These are phyloP conservation scores for Liriodendron chinense DNA, from an alignment of 164 flowering plant species.

Conservation along the genomic window DNA sequence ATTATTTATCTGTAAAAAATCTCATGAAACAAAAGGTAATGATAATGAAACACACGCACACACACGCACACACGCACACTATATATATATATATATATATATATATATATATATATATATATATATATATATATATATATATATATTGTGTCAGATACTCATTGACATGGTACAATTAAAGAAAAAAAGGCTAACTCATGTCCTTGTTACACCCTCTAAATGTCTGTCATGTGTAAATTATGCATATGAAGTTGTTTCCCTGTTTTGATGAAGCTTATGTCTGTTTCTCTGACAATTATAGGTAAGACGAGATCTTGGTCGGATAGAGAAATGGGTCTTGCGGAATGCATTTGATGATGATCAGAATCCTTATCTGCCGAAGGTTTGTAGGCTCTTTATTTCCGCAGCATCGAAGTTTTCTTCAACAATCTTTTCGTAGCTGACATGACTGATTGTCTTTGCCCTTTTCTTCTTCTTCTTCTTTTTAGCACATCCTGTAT, in stretches of 20 bases:
- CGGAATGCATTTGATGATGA: constrained; percentile 99
- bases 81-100: no score
- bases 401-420: background rate
- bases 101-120: no score
- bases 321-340: constrained; percentile 96
- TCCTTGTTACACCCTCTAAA: no score
- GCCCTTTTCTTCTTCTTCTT: background rate
- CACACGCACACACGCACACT: no score
- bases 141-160: no score
- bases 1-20: background rate
- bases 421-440: background rate
- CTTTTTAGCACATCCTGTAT: constrained; percentile 80
- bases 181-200: no score
- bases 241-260: background rate
- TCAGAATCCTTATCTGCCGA: constrained; percentile 85
- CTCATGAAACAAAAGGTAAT: no score
- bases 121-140: no score
- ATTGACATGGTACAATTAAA: no score
- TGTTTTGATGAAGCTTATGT: background rate
- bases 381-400: constrained; percentile 40
- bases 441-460: background rate
- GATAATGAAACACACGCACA: no score
- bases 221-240: no score
- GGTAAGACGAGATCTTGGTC: constrained; percentile 78
- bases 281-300: constrained; percentile 21